phyloP scores from a whole-genome alignment of 176 grass and related monocot genomes.

The Coix lacrymajobi region DNA sequence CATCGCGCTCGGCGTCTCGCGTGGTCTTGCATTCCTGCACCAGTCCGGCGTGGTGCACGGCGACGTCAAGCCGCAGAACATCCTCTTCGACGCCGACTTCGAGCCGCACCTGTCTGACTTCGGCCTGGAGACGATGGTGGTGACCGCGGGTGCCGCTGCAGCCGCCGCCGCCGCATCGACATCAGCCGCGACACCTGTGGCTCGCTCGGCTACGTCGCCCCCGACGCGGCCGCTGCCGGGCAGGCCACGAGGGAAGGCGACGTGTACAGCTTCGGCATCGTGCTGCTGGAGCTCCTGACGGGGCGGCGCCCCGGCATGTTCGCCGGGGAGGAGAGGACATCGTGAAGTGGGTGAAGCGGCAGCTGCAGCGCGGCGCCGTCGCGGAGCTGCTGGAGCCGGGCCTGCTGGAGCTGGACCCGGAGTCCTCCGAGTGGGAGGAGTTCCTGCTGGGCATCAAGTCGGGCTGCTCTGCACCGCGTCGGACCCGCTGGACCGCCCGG shows the following conservation, averaged over 20 bases:
- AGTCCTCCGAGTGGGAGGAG: conserved; percentile 97
- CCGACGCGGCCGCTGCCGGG: conserved; percentile 63
- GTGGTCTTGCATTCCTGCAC: conserved; percentile 81
- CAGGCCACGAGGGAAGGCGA: conserved; percentile 91
- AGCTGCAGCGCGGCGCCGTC: conserved; percentile 86
- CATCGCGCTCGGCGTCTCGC: conserved; percentile 86
- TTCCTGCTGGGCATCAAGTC: conserved; percentile 96
- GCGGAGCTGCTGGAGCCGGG: conserved; percentile 86
- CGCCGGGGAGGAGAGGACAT: conserved; percentile 98
- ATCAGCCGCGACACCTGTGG: conserved; percentile 54
- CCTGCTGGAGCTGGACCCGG: conserved; percentile 89
- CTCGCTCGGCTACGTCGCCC: conserved; percentile 85
- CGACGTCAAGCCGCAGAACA: conserved; percentile 89
- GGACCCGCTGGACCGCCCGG: conserved; percentile 72
- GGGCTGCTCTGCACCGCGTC: conserved; percentile 89
- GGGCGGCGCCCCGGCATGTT: conserved; percentile 91
- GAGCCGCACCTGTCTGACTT: conserved; percentile 96
- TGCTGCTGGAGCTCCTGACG: conserved; percentile 84
- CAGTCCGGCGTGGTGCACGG: conserved; percentile 86
- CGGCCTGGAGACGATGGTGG: conserved; percentile 87
- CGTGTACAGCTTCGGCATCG: conserved; percentile 97
- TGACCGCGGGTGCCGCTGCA: conserved; percentile 68
- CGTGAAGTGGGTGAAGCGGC: conserved; percentile 97
- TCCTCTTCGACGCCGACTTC: conserved; percentile 95
- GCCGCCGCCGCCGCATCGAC: conserved; percentile 55